Base-by-base conservation (phyloP, 2,329 filamentous ascomycete genomes). In the Sporothrix variecibatus region DNA sequence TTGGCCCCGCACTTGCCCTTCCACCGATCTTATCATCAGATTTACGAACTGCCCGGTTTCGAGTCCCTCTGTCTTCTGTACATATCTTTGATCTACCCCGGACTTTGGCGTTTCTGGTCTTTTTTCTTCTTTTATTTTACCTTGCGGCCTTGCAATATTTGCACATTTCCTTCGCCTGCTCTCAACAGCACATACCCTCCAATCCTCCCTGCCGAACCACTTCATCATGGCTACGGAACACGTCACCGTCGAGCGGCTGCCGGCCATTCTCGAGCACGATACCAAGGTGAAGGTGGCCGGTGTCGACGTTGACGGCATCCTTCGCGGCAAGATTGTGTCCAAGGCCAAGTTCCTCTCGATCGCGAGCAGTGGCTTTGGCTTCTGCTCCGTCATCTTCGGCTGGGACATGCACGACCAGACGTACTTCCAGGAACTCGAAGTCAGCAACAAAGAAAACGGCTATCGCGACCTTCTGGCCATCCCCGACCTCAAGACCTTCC, bases 391-490 rank as follows among this genome's bases (percentile, higher is more conserved):
- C 78, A 90, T 97, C 77, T 97, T 97, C 79, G 94, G 95, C 81
- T 97, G 95, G 95, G 94, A 98, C 83, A 97, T 97, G 94, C 94
- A 98, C 83, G 95, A 98, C 80, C 87, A 90, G 85, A 97, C 94
- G 12, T 98, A 97, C 82, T 91, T 93, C 81, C 90, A 88, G 78
- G 94, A 97, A 83, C 88, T 97, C 76, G 89, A 89, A 79, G 92
- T 97, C 82, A 96, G 93, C 83, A 97, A 97, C 84, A 93, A 93
- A 78, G 91, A 94, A 79, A 97, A 97, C 81, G 94, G 94, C 60
- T 97, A 97, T 83, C 89, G 92, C 77, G 95, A 97, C 82, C 84
- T 97, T 60, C 87, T 97, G 70, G 94, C 95, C 17, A 85, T 95
- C 51, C 91, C 94, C 0, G 94, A 98, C 80, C 84, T 97, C 53